phyloP scores from a whole-genome alignment of 805 yeast species.

The Spathaspora girioi region DNA sequence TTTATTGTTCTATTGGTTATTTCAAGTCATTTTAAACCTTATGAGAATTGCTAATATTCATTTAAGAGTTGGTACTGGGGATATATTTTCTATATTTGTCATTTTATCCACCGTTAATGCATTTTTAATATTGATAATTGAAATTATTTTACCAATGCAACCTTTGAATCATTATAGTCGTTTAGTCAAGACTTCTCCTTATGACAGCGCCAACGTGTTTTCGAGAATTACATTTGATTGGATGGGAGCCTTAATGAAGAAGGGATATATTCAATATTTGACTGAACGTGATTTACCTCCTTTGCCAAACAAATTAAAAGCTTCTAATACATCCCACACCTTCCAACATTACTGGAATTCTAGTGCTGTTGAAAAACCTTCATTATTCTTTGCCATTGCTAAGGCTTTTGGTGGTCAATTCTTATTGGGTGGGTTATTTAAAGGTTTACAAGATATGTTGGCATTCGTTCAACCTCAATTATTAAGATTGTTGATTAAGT shows the following conservation, averaged over 20 bases:
- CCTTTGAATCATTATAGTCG: conserved; percentile 16
- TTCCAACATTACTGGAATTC: conserved; percentile 60
- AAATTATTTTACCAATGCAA: conserved; percentile 34
- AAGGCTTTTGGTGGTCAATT: conserved; percentile 75
- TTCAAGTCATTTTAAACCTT: conserved; percentile 45
- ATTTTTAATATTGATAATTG: conserved; percentile 41
- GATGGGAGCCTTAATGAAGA: conserved; percentile 83
- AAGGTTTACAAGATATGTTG: conserved; percentile 69
- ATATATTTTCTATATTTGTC: conserved; percentile 20
- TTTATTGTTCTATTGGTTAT: conserved; percentile 73
- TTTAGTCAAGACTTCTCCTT: conserved; percentile 30
- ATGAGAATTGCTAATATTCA: conserved; percentile 41
- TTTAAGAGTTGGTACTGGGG: conserved; percentile 28
- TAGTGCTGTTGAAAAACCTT: conserved; percentile 44
- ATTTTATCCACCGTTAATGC: conserved; percentile 36
- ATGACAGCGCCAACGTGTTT: conserved; percentile 63
- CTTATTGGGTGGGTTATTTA: conserved; percentile 66
- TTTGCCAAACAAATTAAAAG: conserved; percentile 63
- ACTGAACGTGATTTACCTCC: conserved; percentile 69
- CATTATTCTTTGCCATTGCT: conserved; percentile 59
- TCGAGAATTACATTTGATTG: conserved; percentile 79
- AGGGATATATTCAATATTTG: conserved; percentile 64
- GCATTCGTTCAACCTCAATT: conserved; percentile 43
- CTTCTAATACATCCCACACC: conserved; percentile 46
- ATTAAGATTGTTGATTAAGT: conserved; percentile 24